Conservation (phyloP, 2,329 filamentous ascomycete species). For the Ophiocordyceps australis region DNA sequence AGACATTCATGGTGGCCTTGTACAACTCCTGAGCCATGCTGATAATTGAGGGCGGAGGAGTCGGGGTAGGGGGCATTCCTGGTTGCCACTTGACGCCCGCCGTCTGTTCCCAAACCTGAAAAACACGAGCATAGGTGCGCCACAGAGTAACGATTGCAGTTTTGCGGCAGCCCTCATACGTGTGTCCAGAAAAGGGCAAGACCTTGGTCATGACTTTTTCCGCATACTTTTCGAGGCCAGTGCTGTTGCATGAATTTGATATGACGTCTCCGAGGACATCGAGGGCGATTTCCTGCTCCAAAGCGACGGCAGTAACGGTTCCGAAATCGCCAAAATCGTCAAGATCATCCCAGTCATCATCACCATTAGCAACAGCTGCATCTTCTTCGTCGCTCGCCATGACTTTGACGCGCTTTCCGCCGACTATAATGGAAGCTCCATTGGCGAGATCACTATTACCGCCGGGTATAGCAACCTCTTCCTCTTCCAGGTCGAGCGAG, state of each 20-base stretch:
- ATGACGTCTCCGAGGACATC: slow-evolving; percentile 91
- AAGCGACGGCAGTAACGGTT: slow-evolving; percentile 72
- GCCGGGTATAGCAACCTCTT: slow-evolving; percentile 67
- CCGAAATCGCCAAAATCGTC: slow-evolving; percentile 72
- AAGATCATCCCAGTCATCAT: slow-evolving; percentile 36
- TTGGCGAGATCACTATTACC: slow-evolving; percentile 37
- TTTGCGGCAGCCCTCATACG: slow-evolving; percentile 86
- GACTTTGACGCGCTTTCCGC: slow-evolving; percentile 73
- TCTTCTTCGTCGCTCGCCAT: slow-evolving; percentile 35
- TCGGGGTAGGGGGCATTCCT: slow-evolving; percentile 65
- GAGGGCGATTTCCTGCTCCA: slow-evolving; percentile 94
- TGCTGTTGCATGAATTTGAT: slow-evolving; percentile 64
- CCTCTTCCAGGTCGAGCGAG: slow-evolving; percentile 73
- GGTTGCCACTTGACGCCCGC: slow-evolving; percentile 71
- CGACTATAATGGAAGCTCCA: slow-evolving; percentile 59
- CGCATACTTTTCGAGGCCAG: slow-evolving; percentile 59
- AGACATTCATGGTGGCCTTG: slow-evolving; percentile 66
- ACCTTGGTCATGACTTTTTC: slow-evolving; percentile 75
- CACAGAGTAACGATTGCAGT: slow-evolving; percentile 81
- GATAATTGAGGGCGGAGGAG: slow-evolving; percentile 61
- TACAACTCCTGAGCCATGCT: slow-evolving; percentile 78
- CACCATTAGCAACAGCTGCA: slow-evolving; percentile 38
- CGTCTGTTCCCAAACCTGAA: slow-evolving; percentile 62
- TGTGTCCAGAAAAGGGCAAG: slow-evolving; percentile 67
- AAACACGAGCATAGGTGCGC: slow-evolving; percentile 84